Conservation (phyloP, 1,139 yeast species). For the Pichia sp. region DNA sequence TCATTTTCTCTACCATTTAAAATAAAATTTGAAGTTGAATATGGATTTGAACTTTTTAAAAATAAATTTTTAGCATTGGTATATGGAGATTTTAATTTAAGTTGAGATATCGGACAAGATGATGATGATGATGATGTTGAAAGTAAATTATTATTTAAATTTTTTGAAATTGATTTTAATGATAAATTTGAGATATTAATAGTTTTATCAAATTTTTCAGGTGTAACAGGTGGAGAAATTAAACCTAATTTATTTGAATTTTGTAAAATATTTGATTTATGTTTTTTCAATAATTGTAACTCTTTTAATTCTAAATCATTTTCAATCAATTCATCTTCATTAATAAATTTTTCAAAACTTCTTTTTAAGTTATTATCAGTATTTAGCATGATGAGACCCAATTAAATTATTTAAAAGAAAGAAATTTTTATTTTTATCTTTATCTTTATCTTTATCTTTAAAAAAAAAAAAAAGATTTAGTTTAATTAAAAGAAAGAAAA, state of each 20-base stretch:
- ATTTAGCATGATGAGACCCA: too few species aligned
- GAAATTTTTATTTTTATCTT: too few species aligned
- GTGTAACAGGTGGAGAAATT: conserved; percentile 35
- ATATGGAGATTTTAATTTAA: conserved; percentile 19
- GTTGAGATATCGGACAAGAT: not conserved
- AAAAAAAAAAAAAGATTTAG: too few species aligned
- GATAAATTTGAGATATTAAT: conserved; percentile 14
- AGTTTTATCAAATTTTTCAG: conserved; percentile 30
- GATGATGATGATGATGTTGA: too few species aligned
- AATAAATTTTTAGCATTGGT: conserved; percentile 25
- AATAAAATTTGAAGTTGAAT: conserved; percentile 12
- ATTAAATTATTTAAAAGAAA: too few species aligned
- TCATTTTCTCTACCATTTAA: conserved; percentile 60
- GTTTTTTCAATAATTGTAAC: not conserved
- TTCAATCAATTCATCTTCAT: not conserved
- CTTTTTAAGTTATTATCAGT: too few species aligned
- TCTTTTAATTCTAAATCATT: not conserved
- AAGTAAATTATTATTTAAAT: too few species aligned
- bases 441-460: too few species aligned
- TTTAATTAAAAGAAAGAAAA: too few species aligned
- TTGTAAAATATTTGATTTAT: not conserved
- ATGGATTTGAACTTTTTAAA: conserved; percentile 21
- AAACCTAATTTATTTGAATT: conserved; percentile 16
- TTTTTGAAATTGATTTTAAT: not conserved
- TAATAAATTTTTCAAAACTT: too few species aligned